Evolutionary conservation across 2,329 filamentous ascomycete genomes (phyloP), one percentile per base, ranked within the genome.

Genomic region (Setomelanomma holmii): DNA sequence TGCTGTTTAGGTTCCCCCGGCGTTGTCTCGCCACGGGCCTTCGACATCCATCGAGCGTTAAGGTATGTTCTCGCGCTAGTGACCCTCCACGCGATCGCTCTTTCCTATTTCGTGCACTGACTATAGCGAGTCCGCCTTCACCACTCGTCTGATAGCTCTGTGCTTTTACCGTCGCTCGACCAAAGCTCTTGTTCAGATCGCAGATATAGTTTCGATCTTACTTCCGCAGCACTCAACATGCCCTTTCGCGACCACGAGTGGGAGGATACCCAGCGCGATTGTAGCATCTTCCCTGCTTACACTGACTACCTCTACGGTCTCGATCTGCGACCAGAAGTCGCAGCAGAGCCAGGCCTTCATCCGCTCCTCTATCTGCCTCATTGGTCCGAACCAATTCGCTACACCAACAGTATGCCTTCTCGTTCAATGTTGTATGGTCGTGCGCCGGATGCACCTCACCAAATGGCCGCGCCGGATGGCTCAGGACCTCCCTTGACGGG

Each of bases 251-350:
- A 63, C 17, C 39, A 35, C 20, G 53, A 61, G 1, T 64, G 56
- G 55, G 58, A 67, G 19, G 56, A 65, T 16, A 34, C 51, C 5
- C 53, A 55, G 44, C 62, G 60, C 39, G 63, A 67, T 45, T 54
- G 43, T 30, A 50, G 45, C 8, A 21, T 53, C 30, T 68, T 68
- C 30, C 63, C 63, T 14, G 63, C 65, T 5, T 68, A 61, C 38
- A 60, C 42, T 4, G 62, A 68, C 46, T 67, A 54, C 16, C 34
- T 68, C 12, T 60, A 50, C 8, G 65, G 60, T 23, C 22, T 57
- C 7, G 61, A 64, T 35, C 34, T 27, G 10, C 58, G 58, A 7
- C 38, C 48, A 5, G 34, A 56, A 4, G 55, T 53, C 21, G 38
- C 33, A 5, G 41, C 62, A 17, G 53, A 63, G 40, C 60, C 59